A percentile compares a stretch with the other conserved stretches of the same genome.
phyloP scores from a whole-genome alignment of 345 rosid genomes.

The Odontarrhena argentea region DNA sequence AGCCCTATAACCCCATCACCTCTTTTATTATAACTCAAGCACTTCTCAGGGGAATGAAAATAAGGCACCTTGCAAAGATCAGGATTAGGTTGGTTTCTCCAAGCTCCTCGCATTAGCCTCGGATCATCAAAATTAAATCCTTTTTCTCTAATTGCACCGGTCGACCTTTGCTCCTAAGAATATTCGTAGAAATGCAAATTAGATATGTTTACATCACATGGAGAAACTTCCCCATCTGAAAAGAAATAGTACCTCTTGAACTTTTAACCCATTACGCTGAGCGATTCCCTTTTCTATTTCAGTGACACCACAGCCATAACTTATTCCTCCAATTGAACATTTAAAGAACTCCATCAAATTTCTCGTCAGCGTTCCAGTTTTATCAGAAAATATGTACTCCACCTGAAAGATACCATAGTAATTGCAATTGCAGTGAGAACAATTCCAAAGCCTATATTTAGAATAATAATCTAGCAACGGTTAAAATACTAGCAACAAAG shows the following conservation, averaged over 20 bases:
- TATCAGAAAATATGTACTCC: slow-evolving; percentile 96
- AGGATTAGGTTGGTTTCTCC: slow-evolving; percentile 96
- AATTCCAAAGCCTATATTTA: slow-evolving; percentile 9
- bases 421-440: slow-evolving; percentile 21
- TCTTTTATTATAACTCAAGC: slow-evolving; percentile 15
- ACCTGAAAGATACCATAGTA: slow-evolving; percentile 56
- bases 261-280: slow-evolving; percentile 64
- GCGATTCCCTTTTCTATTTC: slow-evolving; percentile 89
- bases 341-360: slow-evolving; percentile 99
- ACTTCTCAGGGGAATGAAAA: slow-evolving; percentile 24
- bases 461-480: not conserved
- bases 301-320: slow-evolving; percentile 90
- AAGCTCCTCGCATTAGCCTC: slow-evolving; percentile 92
- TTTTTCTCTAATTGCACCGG: slow-evolving; percentile 60
- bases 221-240: slow-evolving; percentile 27
- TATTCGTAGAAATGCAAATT: slow-evolving; percentile 22
- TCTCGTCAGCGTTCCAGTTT: slow-evolving; percentile 98
- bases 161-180: slow-evolving; percentile 56
- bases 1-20: slow-evolving; percentile 24
- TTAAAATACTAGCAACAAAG: slow-evolving; percentile 10
- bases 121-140: slow-evolving; percentile 97
- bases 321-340: slow-evolving; percentile 96
- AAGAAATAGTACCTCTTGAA: slow-evolving; percentile 61
- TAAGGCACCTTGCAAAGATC: slow-evolving; percentile 84
- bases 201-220: slow-evolving; percentile 30